Evolutionary conservation across 768 basidiomycete species (phyloP), one percentile per base, ranked within the genome.

Genomic region (Hypholoma sublateritium): DNA sequence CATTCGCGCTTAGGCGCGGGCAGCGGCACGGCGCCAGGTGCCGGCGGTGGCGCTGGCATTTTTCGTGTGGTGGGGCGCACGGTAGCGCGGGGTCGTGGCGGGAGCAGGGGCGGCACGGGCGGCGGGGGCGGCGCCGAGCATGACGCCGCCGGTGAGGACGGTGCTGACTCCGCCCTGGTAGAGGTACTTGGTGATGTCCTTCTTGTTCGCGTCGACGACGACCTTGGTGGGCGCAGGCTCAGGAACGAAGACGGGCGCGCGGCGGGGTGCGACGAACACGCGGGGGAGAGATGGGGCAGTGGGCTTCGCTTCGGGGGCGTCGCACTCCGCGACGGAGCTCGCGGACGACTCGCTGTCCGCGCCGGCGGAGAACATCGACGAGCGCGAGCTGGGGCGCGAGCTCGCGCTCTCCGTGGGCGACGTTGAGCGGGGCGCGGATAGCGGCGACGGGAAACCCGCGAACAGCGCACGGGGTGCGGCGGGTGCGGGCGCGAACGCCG

Each of bases 101-200:
- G 41, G 41, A 8, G 14, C n/a, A n/a, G 47, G 16, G 14, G 12
- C n/a, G 5, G 50, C 24, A n/a, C 46, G 51, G 16, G 50, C 17
- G 22, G 52, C 61, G 24, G 55, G 49, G 56, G n/a, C 53, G 25
- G 35, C 57, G 24, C 66, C 77, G 36, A 79, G 74, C 77, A 77
- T 79, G 16, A 79, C 76, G 37, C 77, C 77, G 19, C 77, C 77
- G 12, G 72, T 74, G 47, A 77, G 71, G 34, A 75, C 74, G 58
- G 70, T 76, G 66, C 76, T 77, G 37, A 74, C 68, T 13, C 77
- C 77, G 45, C 76, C 77, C 57, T 72, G 70, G 60, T 79, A 79
- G 13, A 74, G 65, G 62, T 77, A 79, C 32, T 69, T 73, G 13
- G 69, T 72, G 14, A 69, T 62, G 11, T 69, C 56, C 34, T 65